Conservation (phyloP, 192 early-diverging fungal species). For the Rhizophagus prolifer region DNA sequence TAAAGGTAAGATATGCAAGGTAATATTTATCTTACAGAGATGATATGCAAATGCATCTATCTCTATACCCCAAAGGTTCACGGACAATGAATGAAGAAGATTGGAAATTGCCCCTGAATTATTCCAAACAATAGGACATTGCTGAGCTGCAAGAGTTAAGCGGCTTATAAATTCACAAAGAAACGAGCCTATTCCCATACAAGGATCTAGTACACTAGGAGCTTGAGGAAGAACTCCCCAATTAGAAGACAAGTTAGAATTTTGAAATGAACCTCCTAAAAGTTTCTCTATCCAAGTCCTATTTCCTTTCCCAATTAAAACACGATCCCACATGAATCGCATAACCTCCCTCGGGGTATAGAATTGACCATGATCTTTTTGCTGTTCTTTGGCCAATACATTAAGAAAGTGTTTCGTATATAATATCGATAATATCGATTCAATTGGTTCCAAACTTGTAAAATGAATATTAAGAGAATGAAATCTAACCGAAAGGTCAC, state of each 20-base stretch:
- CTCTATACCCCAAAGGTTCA: slow-evolving; percentile 55
- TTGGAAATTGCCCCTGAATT: slow-evolving; percentile 28
- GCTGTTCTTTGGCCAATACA: slow-evolving; percentile 50
- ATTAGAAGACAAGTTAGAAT: neutral
- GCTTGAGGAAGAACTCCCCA: slow-evolving; percentile 20
- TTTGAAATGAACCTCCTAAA: neutral
- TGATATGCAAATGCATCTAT: slow-evolving; percentile 55
- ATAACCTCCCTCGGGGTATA: slow-evolving; percentile 57
- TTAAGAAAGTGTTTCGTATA: slow-evolving; percentile 54
- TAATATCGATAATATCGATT: slow-evolving; percentile 33
- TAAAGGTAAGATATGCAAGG: slow-evolving; percentile 50
- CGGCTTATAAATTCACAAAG: slow-evolving; percentile 49
- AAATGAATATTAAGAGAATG: slow-evolving; percentile 8
- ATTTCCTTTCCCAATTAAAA: slow-evolving; percentile 29
- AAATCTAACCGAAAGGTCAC: neutral
- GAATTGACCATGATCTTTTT: slow-evolving; percentile 64
- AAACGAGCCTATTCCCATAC: slow-evolving; percentile 58
- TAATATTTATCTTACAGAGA: slow-evolving; percentile 51
- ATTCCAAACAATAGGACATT: slow-evolving; percentile 41
- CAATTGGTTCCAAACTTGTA: slow-evolving; percentile 3
- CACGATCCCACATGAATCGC: slow-evolving; percentile 56
- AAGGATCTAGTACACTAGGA: slow-evolving; percentile 51
- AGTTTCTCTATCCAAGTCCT: slow-evolving; percentile 21
- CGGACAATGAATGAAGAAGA: slow-evolving; percentile 43
- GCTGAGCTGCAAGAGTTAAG: slow-evolving; percentile 35